Evolutionary conservation across 1,139 yeast species (phyloP).

Genomic region (Nakaseomyces delphensis): DNA sequence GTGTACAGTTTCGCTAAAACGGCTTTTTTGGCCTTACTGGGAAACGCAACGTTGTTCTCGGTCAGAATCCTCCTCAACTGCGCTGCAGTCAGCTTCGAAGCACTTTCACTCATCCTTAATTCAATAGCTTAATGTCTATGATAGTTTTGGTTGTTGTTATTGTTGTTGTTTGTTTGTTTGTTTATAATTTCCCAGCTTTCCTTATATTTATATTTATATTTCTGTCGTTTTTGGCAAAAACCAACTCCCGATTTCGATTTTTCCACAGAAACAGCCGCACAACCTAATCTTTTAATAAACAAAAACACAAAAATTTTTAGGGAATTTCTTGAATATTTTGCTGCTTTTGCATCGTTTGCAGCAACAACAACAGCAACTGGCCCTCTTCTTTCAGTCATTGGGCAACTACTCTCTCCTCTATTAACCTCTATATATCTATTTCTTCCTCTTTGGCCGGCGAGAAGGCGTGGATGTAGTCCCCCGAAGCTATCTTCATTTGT

Average conservation of each 20-base stretch:
- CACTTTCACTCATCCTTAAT: background rate
- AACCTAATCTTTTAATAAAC: background rate
- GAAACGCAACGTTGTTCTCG: constrained; percentile 45
- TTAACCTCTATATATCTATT: no score
- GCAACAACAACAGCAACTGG: no score
- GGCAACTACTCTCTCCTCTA: no score
- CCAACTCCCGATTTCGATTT: no score
- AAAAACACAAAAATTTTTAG: background rate
- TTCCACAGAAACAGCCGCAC: constrained; percentile 2
- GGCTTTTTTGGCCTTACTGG: constrained; percentile 55
- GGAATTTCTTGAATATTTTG: background rate
- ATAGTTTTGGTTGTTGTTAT: background rate
- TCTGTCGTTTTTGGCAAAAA: background rate
- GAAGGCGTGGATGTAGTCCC: constrained; percentile 16
- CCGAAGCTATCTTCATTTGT: constrained; percentile 13
- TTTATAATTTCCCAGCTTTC: no score
- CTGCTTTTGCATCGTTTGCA: no score
- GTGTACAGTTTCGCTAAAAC: constrained; percentile 42
- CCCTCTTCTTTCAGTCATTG: no score
- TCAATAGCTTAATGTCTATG: no score
- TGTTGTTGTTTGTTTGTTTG: background rate
- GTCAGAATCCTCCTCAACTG: constrained; percentile 53
- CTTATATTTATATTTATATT: background rate
- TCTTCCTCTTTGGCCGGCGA: constrained; percentile 2
- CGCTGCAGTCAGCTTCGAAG: constrained; percentile 5